Evolutionary conservation across 208 protist species (phyloP).

Genomic region (Kentomonas sorsogonicus): DNA sequence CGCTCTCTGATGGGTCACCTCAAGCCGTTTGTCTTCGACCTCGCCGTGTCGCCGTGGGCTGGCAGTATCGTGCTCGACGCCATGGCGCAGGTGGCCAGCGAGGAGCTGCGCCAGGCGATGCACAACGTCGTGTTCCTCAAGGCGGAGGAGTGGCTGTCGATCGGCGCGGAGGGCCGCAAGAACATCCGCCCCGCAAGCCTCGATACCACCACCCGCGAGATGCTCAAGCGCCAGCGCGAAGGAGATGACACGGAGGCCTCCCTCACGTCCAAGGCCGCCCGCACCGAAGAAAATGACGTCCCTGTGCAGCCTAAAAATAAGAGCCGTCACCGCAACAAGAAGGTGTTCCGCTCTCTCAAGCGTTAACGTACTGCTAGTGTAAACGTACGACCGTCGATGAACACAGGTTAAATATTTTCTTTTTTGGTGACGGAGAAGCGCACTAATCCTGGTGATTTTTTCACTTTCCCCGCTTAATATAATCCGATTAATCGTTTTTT

Average conservation of each 20-base stretch:
- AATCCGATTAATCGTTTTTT: too few relatives aligned
- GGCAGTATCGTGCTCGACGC: slow-evolving; percentile 82
- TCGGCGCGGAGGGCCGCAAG: slow-evolving; percentile 40
- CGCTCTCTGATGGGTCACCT: slow-evolving; percentile 76
- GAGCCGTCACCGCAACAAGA: slow-evolving; percentile 64
- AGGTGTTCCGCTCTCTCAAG: slow-evolving; percentile 66
- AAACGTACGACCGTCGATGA: too few relatives aligned
- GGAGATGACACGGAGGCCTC: too few relatives aligned
- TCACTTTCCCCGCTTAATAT: too few relatives aligned
- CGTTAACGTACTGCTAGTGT: slow-evolving; percentile 52
- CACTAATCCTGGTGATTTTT: too few relatives aligned
- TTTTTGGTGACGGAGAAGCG: too few relatives aligned
- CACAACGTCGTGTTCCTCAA: slow-evolving; percentile 78
- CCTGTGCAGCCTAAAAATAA: too few relatives aligned
- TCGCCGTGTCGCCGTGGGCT: slow-evolving; percentile 81
- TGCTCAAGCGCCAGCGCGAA: slow-evolving; percentile 65
- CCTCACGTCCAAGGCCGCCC: too few relatives aligned
- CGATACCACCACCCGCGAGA: slow-evolving; percentile 65
- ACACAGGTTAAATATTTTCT: too few relatives aligned
- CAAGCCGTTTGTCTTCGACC: slow-evolving; percentile 82
- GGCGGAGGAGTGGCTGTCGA: slow-evolving; percentile 77
- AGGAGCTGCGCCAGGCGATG: slow-evolving; percentile 66
- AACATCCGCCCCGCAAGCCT: slow-evolving; percentile 37
- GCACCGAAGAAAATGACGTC: too few relatives aligned
- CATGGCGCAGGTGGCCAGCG: slow-evolving; percentile 63